A percentile compares a stretch with the other conserved stretches of the same genome.
phyloP scores from a whole-genome alignment of 345 rosid genomes.

The Nasturtium officinale region DNA sequence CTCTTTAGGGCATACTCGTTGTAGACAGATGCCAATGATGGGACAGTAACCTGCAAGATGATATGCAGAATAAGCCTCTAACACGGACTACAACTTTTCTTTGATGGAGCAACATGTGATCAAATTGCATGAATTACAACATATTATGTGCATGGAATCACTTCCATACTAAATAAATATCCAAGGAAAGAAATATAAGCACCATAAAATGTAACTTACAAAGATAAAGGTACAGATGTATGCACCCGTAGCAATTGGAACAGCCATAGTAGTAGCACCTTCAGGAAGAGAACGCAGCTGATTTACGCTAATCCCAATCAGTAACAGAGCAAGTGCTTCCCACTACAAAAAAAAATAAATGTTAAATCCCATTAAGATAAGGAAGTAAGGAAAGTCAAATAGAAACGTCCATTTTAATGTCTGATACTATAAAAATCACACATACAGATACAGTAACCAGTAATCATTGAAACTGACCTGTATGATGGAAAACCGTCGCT shows the following conservation, averaged over 20 bases:
- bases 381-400: not conserved
- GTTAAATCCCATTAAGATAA: slow-evolving; percentile 4
- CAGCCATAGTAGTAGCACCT: slow-evolving; percentile 71
- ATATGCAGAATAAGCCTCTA: slow-evolving; percentile 37
- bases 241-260: slow-evolving; percentile 82
- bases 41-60: slow-evolving; percentile 76
- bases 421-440: not conserved
- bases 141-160: slow-evolving; percentile 19
- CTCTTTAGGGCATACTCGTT: slow-evolving; percentile 98
- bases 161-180: slow-evolving; percentile 21
- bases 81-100: slow-evolving; percentile 9
- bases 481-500: slow-evolving; percentile 80
- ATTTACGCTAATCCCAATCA: slow-evolving; percentile 91
- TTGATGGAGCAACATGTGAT: slow-evolving; percentile 11
- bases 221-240: slow-evolving; percentile 83
- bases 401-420: not conserved
- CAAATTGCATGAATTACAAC: not conserved
- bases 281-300: slow-evolving; percentile 88
- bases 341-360: slow-evolving; percentile 54
- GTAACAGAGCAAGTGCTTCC: slow-evolving; percentile 95
- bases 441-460: slow-evolving; percentile 13
- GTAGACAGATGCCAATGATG: slow-evolving; percentile 95
- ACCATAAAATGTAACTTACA: slow-evolving; percentile 56
- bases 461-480: slow-evolving; percentile 56
- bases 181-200: not conserved